Percentiles rank a stretch among this genome's conserved stretches.
Evolutionary conservation across 2,329 filamentous ascomycete genomes (phyloP).

Genomic region (Chrysoporthe cubensis): DNA sequence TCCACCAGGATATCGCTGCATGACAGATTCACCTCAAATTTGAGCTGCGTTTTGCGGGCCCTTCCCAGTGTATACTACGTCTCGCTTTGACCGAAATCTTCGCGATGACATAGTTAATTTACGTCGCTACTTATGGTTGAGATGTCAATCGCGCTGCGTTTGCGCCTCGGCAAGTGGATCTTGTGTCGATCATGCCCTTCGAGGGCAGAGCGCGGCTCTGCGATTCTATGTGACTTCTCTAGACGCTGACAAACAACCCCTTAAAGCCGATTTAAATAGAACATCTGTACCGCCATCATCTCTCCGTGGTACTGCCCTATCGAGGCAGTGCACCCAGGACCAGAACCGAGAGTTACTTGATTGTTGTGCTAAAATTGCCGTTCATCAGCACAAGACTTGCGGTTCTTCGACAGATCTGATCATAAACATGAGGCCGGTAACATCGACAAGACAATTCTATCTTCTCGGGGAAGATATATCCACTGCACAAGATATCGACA

Average conservation of each 20-base stretch:
- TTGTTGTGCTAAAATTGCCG: not conserved
- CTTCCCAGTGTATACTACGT: not conserved
- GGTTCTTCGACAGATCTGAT: not conserved
- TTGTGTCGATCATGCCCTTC: not conserved
- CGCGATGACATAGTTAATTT: no score
- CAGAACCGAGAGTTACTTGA: not conserved
- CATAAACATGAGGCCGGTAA: slow-evolving; percentile 36
- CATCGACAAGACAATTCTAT: slow-evolving; percentile 43
- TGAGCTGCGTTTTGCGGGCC: slow-evolving; percentile 18
- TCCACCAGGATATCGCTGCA: slow-evolving; percentile 15
- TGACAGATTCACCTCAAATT: slow-evolving; percentile 16
- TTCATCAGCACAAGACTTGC: not conserved
- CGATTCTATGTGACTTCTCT: not conserved
- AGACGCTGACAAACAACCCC: not conserved
- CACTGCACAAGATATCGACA: slow-evolving; percentile 42
- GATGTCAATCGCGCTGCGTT: not conserved
- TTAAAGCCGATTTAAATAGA: slow-evolving; percentile 3
- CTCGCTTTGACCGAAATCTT: slow-evolving; percentile 20
- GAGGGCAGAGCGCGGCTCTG: not conserved
- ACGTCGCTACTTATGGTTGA: not conserved
- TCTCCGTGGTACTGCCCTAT: not conserved
- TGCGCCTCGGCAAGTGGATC: slow-evolving; percentile 27
- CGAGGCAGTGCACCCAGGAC: no score
- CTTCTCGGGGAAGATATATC: slow-evolving; percentile 46
- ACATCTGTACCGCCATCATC: not conserved